Conservation (phyloP, 2,329 filamentous ascomycete genomes). For the Fusarium denticulatum region DNA sequence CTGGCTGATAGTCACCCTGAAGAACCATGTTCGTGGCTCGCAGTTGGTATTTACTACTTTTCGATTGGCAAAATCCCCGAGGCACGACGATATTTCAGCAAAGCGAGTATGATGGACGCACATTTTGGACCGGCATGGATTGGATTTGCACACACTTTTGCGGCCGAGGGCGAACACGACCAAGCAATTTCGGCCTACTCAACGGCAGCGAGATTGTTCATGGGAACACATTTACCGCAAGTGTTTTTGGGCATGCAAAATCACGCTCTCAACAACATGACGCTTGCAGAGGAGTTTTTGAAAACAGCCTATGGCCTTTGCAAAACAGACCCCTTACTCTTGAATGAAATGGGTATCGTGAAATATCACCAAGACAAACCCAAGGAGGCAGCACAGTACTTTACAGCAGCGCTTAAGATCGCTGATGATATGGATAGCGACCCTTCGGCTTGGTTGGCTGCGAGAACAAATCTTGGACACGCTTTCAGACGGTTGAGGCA, state of each 20-base stretch:
- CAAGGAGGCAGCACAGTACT: slow-evolving; percentile 78
- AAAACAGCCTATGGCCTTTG: slow-evolving; percentile 87
- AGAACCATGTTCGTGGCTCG: slow-evolving; percentile 91
- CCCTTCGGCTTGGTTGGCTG: slow-evolving; percentile 82
- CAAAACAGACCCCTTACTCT: slow-evolving; percentile 84
- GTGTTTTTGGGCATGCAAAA: slow-evolving; percentile 99
- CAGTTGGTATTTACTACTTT: slow-evolving; percentile 95
- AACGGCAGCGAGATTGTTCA: slow-evolving; percentile 92
- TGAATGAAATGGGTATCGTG: slow-evolving; percentile 97
- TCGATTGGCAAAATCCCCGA: slow-evolving; percentile 89
- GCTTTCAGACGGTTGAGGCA: slow-evolving; percentile 78
- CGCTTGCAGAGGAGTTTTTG: slow-evolving; percentile 91
- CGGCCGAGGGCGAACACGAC: slow-evolving; percentile 96
- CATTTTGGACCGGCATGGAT: slow-evolving; percentile 99
- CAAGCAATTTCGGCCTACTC: slow-evolving; percentile 98
- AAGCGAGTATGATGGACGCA: slow-evolving; percentile 96
- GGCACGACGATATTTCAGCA: slow-evolving; percentile 94
- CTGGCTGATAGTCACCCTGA: slow-evolving; percentile 91
- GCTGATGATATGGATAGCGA: slow-evolving; percentile 85
- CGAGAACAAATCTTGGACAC: slow-evolving; percentile 89
- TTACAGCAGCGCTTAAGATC: slow-evolving; percentile 79
- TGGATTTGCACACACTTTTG: slow-evolving; percentile 97
- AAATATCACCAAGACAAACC: slow-evolving; percentile 89
- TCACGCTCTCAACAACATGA: slow-evolving; percentile 93
- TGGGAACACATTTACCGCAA: slow-evolving; percentile 95